Evolutionary conservation across 2,329 filamentous ascomycete genomes (phyloP).

Genomic region (Fusarium sororula): DNA sequence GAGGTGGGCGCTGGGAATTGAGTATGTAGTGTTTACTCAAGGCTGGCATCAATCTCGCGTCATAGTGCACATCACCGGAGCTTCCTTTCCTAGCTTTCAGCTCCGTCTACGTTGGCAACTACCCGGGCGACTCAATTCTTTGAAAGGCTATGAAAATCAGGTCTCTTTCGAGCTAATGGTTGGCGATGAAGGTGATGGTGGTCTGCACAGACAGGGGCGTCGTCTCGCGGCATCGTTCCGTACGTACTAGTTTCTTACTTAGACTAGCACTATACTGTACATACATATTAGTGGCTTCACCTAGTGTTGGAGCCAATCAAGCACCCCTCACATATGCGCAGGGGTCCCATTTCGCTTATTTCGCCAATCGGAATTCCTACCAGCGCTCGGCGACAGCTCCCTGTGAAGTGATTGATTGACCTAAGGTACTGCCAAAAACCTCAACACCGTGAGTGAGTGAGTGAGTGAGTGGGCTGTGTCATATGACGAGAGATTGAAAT

Average conservation of each 20-base stretch:
- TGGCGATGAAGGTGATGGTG: neutral
- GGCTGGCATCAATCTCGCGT: neutral
- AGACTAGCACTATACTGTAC: too few species aligned
- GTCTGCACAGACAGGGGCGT: neutral
- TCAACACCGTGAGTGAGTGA: too few species aligned
- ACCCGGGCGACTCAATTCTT: neutral
- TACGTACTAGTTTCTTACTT: too few species aligned
- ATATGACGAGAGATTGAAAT: neutral
- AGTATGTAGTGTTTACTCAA: neutral
- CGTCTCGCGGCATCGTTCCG: neutral
- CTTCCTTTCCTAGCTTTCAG: too few species aligned
- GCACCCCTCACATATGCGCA: neutral
- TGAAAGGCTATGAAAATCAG: neutral
- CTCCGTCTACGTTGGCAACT: neutral
- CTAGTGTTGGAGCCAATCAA: too few species aligned
- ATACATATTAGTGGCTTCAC: too few species aligned
- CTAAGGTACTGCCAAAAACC: too few species aligned
- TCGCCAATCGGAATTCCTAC: neutral
- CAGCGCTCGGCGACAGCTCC: too few species aligned
- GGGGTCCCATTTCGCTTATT: neutral
- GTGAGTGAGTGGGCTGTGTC: neutral
- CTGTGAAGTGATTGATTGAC: too few species aligned
- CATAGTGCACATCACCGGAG: neutral
- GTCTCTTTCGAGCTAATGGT: neutral
- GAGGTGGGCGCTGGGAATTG: neutral